These are phyloP conservation scores for Mucor circinelloides DNA, from an alignment of 371 early-diverging fungal genomes.

Conservation along the genomic window DNA sequence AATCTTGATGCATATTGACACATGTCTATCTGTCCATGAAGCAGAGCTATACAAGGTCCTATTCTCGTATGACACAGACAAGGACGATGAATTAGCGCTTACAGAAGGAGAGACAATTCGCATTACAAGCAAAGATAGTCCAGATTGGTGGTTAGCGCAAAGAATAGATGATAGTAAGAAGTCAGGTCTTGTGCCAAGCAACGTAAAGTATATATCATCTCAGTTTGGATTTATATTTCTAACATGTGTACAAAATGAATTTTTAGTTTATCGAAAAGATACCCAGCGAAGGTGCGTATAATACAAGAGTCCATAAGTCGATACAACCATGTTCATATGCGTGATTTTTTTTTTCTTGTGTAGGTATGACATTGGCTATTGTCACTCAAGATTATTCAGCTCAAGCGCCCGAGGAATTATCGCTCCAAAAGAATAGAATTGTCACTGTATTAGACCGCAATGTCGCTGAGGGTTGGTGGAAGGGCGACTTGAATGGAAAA, in stretches of 20 bases:
- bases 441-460: slow-evolving; percentile 63
- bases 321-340: background rate
- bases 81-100: slow-evolving; percentile 64
- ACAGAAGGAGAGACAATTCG: slow-evolving; percentile 55
- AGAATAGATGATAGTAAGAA: slow-evolving; percentile 38
- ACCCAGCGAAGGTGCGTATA: slow-evolving; percentile 5
- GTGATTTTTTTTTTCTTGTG: background rate
- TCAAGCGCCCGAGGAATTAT: slow-evolving; percentile 62
- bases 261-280: slow-evolving; percentile 27
- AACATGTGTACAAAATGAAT: background rate
- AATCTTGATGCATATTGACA: background rate
- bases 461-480: slow-evolving; percentile 67
- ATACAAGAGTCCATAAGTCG: background rate
- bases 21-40: background rate
- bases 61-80: slow-evolving; percentile 47
- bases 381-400: slow-evolving; percentile 67
- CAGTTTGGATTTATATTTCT: background rate
- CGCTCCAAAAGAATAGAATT: slow-evolving; percentile 60
- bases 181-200: slow-evolving; percentile 71
- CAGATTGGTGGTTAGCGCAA: slow-evolving; percentile 69
- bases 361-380: slow-evolving; percentile 43
- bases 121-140: slow-evolving; percentile 54
- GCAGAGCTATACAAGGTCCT: slow-evolving; percentile 32
- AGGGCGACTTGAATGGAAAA: slow-evolving; percentile 60
- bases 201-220: slow-evolving; percentile 41